Base-by-base conservation (phyloP, 2,329 filamentous ascomycete species). In the Pyricularia grisea region DNA sequence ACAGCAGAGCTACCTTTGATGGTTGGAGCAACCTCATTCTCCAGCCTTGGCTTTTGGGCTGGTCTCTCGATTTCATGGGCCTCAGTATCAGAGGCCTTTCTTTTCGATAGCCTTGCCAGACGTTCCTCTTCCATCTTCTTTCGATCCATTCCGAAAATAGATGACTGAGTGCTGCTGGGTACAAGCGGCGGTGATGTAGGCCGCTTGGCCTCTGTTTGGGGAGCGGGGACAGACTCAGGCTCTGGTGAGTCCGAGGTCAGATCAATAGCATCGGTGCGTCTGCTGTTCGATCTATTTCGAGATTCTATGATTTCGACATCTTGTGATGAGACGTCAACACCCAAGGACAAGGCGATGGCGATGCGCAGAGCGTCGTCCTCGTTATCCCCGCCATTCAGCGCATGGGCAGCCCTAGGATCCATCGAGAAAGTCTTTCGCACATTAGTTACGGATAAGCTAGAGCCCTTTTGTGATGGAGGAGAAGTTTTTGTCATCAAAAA, bases 51-150 rank as follows among this genome's bases (percentile, higher is more conserved):
- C 50, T 33, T 63, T 65, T 67, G 67, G 23, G 25, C 17, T 7
- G 72, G 71, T 30, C 69, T 68, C 50, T 70, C 63, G 25, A 27
- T 64, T n/a, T 55, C 42, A 55, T 55, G 6, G 9, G 58, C 17
- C 4, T 27, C 69, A 14, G 42, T 20, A 0, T 28, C 58, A 9
- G 71, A 61, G 6, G 72, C 74, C 65, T 76, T 77, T 25, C 76
- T 85, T 77, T 94, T 92, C 63, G 84, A 83, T 58, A 88, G 77
- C 73, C 94, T 86, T 27, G 87, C 89, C 17, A 97, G 84, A 60
- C 94, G 88, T 76, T 96, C 93, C 74, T 89, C 83, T 77, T 97
- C 94, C 92, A 97, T 95, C 68, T 88, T 86, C 78, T 89, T 92
- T 50, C 94, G 87, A 79, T 97, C 86, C 1, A 97, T 78, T 3